A percentile compares a stretch with the other conserved stretches of the same genome.
Conservation (phyloP, 2,329 filamentous ascomycete species). For the Sclerotinia spermophila region DNA sequence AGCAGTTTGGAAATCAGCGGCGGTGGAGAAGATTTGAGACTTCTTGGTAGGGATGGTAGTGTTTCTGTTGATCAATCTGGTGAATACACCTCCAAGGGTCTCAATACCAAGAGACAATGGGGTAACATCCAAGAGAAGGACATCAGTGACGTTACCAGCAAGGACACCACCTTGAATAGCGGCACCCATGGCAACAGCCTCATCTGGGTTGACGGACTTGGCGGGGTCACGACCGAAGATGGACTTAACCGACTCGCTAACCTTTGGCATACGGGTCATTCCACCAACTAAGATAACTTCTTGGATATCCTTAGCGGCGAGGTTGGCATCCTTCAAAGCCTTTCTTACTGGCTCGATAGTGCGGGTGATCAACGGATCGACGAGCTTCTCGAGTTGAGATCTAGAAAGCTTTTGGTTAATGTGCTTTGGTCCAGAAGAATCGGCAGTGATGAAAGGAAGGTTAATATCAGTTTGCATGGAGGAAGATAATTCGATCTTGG, state of each 20-base stretch:
- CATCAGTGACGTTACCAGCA: slow-evolving; percentile 92
- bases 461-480: slow-evolving; percentile 96
- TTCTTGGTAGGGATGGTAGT: slow-evolving; percentile 99
- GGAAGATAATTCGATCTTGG: slow-evolving; percentile 97
- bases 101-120: slow-evolving; percentile 97
- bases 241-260: slow-evolving; percentile 89
- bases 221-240: slow-evolving; percentile 95
- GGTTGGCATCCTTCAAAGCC: slow-evolving; percentile 91
- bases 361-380: slow-evolving; percentile 80
- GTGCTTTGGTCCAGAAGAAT: slow-evolving; percentile 93
- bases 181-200: slow-evolving; percentile 96
- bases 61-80: slow-evolving; percentile 97
- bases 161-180: slow-evolving; percentile 96
- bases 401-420: slow-evolving; percentile 95
- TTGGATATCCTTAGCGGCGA: slow-evolving; percentile 90
- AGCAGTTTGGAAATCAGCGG: slow-evolving; percentile 95
- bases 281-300: slow-evolving; percentile 97
- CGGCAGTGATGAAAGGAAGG: slow-evolving; percentile 97
- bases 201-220: slow-evolving; percentile 98
- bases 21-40: slow-evolving; percentile 96
- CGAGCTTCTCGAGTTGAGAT: slow-evolving; percentile 87
- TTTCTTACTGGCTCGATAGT: slow-evolving; percentile 93
- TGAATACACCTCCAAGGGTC: slow-evolving; percentile 97
- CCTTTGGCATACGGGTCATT: slow-evolving; percentile 99
- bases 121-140: slow-evolving; percentile 91